Evolutionary conservation across 306 rosid genomes (phyloP), one percentile per base, ranked within the genome.

Genomic region (Medicago lupulina): DNA sequence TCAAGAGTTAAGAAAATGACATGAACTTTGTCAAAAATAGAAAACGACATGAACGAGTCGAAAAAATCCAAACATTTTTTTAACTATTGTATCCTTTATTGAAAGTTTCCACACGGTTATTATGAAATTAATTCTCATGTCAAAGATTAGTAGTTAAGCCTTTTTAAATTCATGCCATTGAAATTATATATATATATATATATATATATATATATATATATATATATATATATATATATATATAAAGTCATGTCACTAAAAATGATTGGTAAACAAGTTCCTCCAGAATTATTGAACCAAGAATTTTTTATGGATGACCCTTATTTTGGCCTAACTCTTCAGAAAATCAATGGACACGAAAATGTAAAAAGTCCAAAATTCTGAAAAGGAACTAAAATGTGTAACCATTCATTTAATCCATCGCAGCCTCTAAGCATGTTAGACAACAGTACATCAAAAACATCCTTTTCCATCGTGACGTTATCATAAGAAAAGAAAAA

Each of bases 321-420:
- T 53, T 25, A 8, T 43, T 79, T 40, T 25, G 61, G 28, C 53
- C 5, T 47, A 59, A 15, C 76, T 53, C 49, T 69, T 75, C 49
- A 75, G 21, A 59, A 41, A 76, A 40, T 71, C 67, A 75, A 75
- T 4, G 55, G 78, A 50, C 73, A 64, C 59, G 49, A 25, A 61
- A 75, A 70, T 64, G 67, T 47, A 19, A 67, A 19, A 67, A 54
- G 61, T 44, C 67, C 67, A 64, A 50, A 39, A 49, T 46, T 23
- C 0, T 31, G 43, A 23, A 70, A 43, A 28, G 16, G 47, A 65
- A 46, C 10, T 43, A n/a, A 73, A 34, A 59, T 57, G 68, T 72
- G 17, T 73, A 50, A 34, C 54, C 67, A 53, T 73, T 82, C 73
- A 34, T 73, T 76, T 76, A 72, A 67, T 73, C 67, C 62, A 39